Evolutionary conservation across 495 filamentous ascomycete genomes (phyloP), one percentile per base, ranked within the genome.

Genomic region (Hypoxylon trugodes): DNA sequence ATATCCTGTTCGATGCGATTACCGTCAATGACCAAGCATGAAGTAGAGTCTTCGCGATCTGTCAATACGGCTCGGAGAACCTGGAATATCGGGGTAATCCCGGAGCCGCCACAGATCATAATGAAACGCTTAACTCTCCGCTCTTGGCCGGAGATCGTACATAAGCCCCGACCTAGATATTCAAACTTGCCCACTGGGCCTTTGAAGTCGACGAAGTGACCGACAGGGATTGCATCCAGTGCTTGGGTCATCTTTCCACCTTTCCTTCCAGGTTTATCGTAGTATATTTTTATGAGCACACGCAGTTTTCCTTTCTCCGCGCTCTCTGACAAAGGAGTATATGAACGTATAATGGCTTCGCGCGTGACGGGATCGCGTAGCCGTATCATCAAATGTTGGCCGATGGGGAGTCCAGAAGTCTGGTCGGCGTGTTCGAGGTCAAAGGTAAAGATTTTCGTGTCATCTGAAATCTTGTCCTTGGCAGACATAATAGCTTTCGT

Each of bases 61-160:
- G 82, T 77, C 76, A 92, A 84, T 1, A 95, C 85, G 3, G 91
- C 91, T 24, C 91, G 79, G 30, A 97, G 79, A 1, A 97, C 91
- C 61, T 96, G 90, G 77, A 89, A 96, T 52, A 97, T 90, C 1
- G 94, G 94, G 35, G 94, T 98, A 66, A 98, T 91, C 2, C 94
- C 94, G 2, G 85, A 90, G 30, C 94, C 94, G 24, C 84, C 94
- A 60, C 90, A 95, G 45, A 98, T 89, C 94, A 98, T 97, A 63
- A 87, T 79, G 73, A 98, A 93, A 19, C 80, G 82, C 35, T 81
- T 81, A 1, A 96, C 85, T 1, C 61, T 74, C 10, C 90, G 74
- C 59, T 82, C 74, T 28, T 77, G 79, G 2, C 84, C 86, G 32
- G 84, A 83, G 30, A 97, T 75, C 0, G 79, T 64, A 57, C 92